phyloP scores from a whole-genome alignment of 371 early-diverging fungal genomes.

The Mortierella sp. region DNA sequence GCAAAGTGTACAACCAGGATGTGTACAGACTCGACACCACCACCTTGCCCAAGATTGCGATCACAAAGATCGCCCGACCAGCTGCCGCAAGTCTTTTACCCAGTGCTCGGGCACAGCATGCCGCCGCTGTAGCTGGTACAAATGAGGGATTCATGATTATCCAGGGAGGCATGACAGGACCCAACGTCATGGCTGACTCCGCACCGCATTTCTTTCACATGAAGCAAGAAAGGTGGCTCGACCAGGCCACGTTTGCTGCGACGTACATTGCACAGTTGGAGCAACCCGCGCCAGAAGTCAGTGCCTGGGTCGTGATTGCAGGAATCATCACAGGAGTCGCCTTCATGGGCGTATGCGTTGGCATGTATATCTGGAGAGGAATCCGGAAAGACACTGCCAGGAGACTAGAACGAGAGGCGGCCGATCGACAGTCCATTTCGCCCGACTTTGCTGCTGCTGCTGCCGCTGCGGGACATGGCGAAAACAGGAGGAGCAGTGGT shows the following conservation, averaged over 20 bases:
- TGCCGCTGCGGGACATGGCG: conserved; percentile 4
- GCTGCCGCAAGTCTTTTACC: conserved; percentile 10
- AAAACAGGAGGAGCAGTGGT: conserved; percentile 5
- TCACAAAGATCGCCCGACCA: conserved; percentile 21
- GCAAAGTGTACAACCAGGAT: conserved; percentile 19
- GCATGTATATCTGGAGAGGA: conserved; percentile 36
- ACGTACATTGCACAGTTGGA: not conserved
- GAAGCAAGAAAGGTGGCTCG: conserved; percentile 24
- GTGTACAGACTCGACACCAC: conserved; percentile 31
- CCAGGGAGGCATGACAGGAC: conserved; percentile 26
- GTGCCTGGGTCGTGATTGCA: conserved; percentile 24
- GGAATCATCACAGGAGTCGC: conserved; percentile 36
- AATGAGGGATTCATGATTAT: conserved; percentile 34
- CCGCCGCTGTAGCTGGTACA: conserved; percentile 22
- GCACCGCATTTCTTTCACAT: conserved; percentile 28
- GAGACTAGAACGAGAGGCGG: conserved; percentile 19
- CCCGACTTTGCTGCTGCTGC: conserved; percentile 22
- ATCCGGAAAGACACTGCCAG: conserved; percentile 24
- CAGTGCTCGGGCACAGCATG: conserved; percentile 28
- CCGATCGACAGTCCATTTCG: conserved; percentile 14
- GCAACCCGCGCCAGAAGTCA: not conserved
- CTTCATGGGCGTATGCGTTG: conserved; percentile 30
- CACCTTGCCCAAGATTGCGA: conserved; percentile 9
- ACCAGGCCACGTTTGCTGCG: conserved; percentile 10
- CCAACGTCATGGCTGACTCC: conserved; percentile 6